Evolutionary conservation across 2,329 filamentous ascomycete genomes (phyloP).

Genomic region (Fusarium sp.): DNA sequence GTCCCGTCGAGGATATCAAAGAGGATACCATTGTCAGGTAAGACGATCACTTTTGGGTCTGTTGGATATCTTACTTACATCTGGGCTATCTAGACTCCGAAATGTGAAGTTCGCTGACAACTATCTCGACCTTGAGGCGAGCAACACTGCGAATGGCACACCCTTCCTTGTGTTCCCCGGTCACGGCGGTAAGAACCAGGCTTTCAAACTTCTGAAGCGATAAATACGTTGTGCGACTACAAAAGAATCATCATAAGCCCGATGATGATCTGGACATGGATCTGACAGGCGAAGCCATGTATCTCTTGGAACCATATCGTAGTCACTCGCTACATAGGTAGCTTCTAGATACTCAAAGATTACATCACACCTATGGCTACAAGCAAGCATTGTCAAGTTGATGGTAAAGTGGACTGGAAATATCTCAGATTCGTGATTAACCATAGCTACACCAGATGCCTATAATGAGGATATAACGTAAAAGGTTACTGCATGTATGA

Average conservation of each 20-base stretch:
- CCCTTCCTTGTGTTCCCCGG: neutral
- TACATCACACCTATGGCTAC: neutral
- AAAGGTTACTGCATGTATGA: too few species aligned
- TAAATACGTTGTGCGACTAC: neutral
- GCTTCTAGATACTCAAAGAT: neutral
- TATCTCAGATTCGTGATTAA: too few species aligned
- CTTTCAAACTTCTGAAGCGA: neutral
- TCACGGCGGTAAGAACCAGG: neutral
- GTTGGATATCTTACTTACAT: too few species aligned
- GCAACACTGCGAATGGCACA: neutral
- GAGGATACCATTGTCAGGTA: slow-evolving; percentile 2
- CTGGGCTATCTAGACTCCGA: neutral
- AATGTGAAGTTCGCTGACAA: neutral
- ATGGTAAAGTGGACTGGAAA: too few species aligned
- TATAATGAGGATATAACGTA: too few species aligned
- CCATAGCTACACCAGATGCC: too few species aligned
- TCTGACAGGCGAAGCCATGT: neutral
- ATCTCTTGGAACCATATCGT: neutral
- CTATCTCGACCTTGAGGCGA: neutral
- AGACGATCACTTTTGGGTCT: neutral
- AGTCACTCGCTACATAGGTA: neutral
- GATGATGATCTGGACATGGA: neutral
- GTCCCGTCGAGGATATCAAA: neutral
- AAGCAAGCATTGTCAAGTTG: too few species aligned
- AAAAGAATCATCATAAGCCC: too few species aligned